These are phyloP conservation scores for Maudiozyma bulderi DNA, from an alignment of 805 yeast species.

Conservation along the genomic window DNA sequence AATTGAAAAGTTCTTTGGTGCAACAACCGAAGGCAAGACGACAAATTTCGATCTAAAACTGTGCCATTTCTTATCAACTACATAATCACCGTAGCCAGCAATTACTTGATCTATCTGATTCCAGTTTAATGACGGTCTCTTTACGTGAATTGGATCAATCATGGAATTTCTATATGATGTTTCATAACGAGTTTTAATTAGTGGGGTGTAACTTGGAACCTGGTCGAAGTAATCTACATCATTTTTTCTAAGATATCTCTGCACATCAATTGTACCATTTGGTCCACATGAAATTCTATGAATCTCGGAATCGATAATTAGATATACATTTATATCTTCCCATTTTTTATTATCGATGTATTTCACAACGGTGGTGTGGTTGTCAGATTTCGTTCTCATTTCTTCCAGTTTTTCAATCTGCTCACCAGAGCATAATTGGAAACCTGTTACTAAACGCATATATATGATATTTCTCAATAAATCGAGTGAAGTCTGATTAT, in stretches of 20 bases:
- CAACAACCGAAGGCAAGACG: conserved; percentile 66
- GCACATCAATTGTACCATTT: conserved; percentile 68
- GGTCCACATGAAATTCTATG: conserved; percentile 73
- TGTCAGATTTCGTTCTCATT: conserved; percentile 32
- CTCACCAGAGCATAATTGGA: conserved; percentile 77
- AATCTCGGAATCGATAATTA: conserved; percentile 73
- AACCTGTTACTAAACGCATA: conserved; percentile 73
- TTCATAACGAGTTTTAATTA: conserved; percentile 72
- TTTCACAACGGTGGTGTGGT: conserved; percentile 45
- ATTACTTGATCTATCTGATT: conserved; percentile 79
- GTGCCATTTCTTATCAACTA: conserved; percentile 41
- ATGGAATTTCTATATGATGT: conserved; percentile 49
- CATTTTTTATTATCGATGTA: conserved; percentile 38
- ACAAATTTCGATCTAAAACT: conserved; percentile 73
- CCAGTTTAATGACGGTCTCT: conserved; percentile 65
- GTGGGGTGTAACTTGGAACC: conserved; percentile 38
- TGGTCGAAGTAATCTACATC: conserved; percentile 25
- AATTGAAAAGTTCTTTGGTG: conserved; percentile 36
- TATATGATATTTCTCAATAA: conserved; percentile 82
- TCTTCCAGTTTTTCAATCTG: conserved; percentile 55
- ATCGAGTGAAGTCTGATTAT: conserved; percentile 43
- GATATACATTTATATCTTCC: conserved; percentile 55
- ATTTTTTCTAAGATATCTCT: conserved; percentile 46
- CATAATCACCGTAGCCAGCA: conserved; percentile 83
- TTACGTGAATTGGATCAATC: conserved; percentile 45